phyloP scores from a whole-genome alignment of 352 stramenopile species.

The Pythium diclinum region DNA sequence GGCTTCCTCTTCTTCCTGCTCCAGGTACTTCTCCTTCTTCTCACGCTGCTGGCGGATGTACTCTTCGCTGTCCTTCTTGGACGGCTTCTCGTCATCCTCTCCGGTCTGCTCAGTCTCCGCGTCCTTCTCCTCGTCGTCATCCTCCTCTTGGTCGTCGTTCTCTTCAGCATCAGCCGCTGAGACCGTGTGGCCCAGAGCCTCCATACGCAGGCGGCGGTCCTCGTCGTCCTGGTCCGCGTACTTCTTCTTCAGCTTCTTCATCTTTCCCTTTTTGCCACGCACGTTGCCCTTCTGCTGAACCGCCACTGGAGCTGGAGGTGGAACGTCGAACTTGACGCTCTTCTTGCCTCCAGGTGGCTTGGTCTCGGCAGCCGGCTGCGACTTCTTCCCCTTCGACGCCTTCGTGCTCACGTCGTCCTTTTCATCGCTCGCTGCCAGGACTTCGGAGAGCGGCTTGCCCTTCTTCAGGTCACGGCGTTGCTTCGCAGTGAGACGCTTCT shows the following conservation, averaged over 20 bases:
- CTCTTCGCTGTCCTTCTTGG: constrained; percentile 31
- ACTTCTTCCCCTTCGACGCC: constrained; percentile 10
- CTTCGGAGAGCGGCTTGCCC: constrained; percentile 25
- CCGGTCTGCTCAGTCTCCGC: constrained; percentile 20
- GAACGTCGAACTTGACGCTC: constrained; percentile 38
- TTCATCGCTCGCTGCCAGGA: not conserved
- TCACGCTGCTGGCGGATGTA: constrained; percentile 73
- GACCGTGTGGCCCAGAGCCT: constrained; percentile 78
- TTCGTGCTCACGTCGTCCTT: not conserved
- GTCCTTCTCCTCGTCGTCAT: constrained; percentile 18
- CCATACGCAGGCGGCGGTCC: constrained; percentile 90
- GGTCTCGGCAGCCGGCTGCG: constrained; percentile 9
- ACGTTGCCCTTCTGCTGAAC: constrained; percentile 36
- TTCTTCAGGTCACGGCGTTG: constrained; percentile 83
- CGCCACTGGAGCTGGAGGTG: constrained; percentile 14
- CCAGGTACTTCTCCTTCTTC: constrained; percentile 80
- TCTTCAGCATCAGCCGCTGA: constrained; percentile 30
- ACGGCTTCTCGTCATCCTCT: not conserved
- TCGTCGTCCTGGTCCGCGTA: constrained; percentile 97
- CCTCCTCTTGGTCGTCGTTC: constrained; percentile 12
- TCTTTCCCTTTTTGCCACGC: constrained; percentile 92
- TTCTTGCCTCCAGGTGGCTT: constrained; percentile 13
- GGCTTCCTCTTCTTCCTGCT: constrained; percentile 83
- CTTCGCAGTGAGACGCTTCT: constrained; percentile 65
- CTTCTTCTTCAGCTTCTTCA: constrained; percentile 95